Evolutionary conservation across 495 filamentous ascomycete species (phyloP).

Genomic region (Lasiosphaeria ovina): DNA sequence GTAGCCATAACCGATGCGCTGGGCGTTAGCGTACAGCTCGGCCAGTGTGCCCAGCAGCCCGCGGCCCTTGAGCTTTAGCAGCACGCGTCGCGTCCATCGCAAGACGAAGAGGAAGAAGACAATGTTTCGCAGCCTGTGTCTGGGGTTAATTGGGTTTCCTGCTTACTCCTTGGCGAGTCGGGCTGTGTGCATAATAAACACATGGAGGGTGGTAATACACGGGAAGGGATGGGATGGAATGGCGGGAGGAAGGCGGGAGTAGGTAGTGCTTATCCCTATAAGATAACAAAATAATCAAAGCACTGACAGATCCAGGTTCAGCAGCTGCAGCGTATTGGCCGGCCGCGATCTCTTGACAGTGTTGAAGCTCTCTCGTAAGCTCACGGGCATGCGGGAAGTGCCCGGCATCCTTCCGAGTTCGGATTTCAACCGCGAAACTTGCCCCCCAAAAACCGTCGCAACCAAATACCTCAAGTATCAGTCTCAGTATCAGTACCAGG

Average conservation of each 20-base stretch:
- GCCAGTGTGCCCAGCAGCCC: constrained; percentile 76
- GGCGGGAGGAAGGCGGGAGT: neutral
- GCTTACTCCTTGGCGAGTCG: too few species aligned
- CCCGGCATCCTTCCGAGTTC: constrained; percentile 53
- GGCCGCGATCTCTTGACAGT: constrained; percentile 51
- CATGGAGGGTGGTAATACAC: neutral
- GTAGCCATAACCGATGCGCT: constrained; percentile 73
- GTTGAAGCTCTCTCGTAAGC: constrained; percentile 61
- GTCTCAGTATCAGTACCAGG: neutral
- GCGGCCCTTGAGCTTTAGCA: constrained; percentile 82
- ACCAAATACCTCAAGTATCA: too few species aligned
- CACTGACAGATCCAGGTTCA: constrained; percentile 83
- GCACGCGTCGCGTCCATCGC: constrained; percentile 76
- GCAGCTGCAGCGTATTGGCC: constrained; percentile 55
- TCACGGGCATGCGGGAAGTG: constrained; percentile 65
- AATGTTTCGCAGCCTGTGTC: constrained; percentile 72
- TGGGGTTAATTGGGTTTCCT: too few species aligned
- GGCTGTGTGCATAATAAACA: too few species aligned
- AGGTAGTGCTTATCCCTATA: neutral
- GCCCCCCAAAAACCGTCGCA: neutral
- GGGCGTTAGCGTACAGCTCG: constrained; percentile 66
- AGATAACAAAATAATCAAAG: neutral
- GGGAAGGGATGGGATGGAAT: neutral
- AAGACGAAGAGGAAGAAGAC: constrained; percentile 88
- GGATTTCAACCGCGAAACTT: too few species aligned